Conservation (phyloP, 2,329 filamentous ascomycete genomes). For the Aureobasidium zeae region DNA sequence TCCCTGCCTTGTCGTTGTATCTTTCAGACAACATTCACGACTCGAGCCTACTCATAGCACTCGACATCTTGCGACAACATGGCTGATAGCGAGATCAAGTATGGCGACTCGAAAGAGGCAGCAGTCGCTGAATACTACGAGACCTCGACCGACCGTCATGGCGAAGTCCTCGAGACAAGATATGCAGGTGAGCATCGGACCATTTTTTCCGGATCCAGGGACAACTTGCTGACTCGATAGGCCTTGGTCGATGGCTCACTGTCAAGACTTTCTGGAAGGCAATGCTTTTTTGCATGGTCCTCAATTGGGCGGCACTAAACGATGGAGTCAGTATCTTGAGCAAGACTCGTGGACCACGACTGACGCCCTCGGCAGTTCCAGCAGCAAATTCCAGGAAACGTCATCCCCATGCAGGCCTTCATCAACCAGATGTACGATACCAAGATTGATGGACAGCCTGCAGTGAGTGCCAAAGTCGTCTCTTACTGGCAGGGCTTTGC, state of each 20-base stretch:
- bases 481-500: constrained; percentile 19
- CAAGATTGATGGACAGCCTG: constrained; percentile 15
- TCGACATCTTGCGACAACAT: not conserved
- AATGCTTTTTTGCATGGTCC: constrained; percentile 19
- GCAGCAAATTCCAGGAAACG: constrained; percentile 19
- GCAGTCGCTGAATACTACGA: constrained; percentile 1
- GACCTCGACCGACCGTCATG: not conserved
- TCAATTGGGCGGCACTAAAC: constrained; percentile 20
- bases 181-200: constrained; percentile 3
- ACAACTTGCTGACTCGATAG: constrained; percentile 7
- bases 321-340: constrained; percentile 13
- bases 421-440: constrained; percentile 18
- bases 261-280: constrained; percentile 19
- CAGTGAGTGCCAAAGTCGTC: constrained; percentile 15
- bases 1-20: not conserved
- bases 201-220: not conserved
- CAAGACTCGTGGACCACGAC: not conserved
- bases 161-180: constrained; percentile 8
- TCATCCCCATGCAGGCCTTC: constrained; percentile 19
- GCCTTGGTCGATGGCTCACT: constrained; percentile 18
- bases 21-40: not conserved
- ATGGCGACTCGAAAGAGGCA: not conserved
- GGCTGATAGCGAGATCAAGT: not conserved
- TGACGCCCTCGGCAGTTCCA: constrained; percentile 13
- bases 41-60: not conserved